Percentiles rank a stretch among this genome's conserved stretches.
Conservation (phyloP, 345 rosid species). For the Cardamine occulta region DNA sequence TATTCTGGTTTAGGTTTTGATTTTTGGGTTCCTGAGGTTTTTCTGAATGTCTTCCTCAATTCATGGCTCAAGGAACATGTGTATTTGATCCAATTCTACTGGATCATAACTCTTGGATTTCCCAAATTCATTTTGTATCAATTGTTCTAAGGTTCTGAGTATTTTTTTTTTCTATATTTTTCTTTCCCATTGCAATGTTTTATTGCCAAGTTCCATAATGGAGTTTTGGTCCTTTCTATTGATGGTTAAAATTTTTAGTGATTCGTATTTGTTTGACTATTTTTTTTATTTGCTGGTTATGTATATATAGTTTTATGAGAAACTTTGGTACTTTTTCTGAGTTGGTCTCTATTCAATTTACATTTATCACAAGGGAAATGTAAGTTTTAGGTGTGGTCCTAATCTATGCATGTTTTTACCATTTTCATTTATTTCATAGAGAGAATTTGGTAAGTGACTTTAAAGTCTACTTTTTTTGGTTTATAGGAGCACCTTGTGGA, state of each 20-base stretch:
- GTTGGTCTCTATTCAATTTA: conserved; percentile 24
- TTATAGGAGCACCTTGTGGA: conserved; percentile 72
- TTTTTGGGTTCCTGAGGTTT: not conserved
- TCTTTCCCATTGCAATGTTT: not conserved
- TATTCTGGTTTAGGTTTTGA: not conserved
- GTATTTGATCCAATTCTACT: conserved; percentile 1
- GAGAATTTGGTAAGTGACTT: conserved; percentile 26
- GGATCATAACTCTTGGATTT: not conserved
- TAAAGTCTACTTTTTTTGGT: conserved; percentile 17
- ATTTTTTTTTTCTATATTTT: not conserved
- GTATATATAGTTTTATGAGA: conserved; percentile 16
- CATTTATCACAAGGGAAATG: conserved; percentile 3
- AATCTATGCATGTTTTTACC: conserved; percentile 29
- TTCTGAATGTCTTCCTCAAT: not conserved
- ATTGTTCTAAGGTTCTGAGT: not conserved
- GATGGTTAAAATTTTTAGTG: not conserved
- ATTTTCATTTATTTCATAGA: conserved; percentile 26
- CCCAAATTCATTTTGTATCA: not conserved
- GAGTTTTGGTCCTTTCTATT: conserved; percentile 3
- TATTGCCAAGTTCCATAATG: not conserved
- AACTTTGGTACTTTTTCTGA: conserved; percentile 6
- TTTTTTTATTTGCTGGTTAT: not conserved
- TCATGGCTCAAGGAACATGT: conserved; percentile 15
- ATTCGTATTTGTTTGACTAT: conserved; percentile 16
- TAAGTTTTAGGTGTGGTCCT: conserved; percentile 35